Conservation (phyloP, 2,329 filamentous ascomycete genomes). For the Alternaria arborescens region DNA sequence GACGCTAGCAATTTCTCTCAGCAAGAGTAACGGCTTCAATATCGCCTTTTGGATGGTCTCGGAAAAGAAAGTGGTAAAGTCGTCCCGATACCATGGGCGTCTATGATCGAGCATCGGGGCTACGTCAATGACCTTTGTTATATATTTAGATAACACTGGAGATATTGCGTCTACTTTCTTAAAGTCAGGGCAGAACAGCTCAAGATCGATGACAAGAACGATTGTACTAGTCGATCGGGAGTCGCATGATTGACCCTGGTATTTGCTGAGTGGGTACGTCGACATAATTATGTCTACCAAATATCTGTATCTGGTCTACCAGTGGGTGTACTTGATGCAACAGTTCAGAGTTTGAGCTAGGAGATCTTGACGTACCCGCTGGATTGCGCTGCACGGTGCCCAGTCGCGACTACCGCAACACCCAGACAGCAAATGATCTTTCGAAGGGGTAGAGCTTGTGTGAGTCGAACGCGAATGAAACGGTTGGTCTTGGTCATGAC, state of each 20-base stretch:
- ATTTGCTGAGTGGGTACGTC: no score
- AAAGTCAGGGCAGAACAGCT: no score
- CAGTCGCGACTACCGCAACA: background rate
- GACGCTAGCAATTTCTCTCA: background rate
- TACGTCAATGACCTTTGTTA: background rate
- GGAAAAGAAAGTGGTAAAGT: background rate
- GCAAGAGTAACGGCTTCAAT: background rate
- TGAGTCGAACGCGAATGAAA: background rate
- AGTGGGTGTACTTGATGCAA: no score
- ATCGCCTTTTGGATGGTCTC: background rate
- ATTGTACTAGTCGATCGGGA: no score
- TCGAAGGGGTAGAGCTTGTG: background rate
- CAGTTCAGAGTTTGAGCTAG: no score
- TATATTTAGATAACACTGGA: no score
- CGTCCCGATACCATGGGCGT: background rate
- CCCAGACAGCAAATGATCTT: background rate
- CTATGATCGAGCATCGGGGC: background rate
- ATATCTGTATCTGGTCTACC: no score
- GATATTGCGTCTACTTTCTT: no score
- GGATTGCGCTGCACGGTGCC: background rate
- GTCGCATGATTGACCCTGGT: no score
- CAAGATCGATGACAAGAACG: no score
- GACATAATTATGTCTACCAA: no score
- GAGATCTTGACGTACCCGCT: no score
- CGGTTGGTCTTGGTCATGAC: slow-evolving; percentile 17